Percentiles rank a stretch among this genome's conserved stretches.
Evolutionary conservation across 345 rosid species (phyloP).

Genomic region (Eucalyptus guilfoylei): DNA sequence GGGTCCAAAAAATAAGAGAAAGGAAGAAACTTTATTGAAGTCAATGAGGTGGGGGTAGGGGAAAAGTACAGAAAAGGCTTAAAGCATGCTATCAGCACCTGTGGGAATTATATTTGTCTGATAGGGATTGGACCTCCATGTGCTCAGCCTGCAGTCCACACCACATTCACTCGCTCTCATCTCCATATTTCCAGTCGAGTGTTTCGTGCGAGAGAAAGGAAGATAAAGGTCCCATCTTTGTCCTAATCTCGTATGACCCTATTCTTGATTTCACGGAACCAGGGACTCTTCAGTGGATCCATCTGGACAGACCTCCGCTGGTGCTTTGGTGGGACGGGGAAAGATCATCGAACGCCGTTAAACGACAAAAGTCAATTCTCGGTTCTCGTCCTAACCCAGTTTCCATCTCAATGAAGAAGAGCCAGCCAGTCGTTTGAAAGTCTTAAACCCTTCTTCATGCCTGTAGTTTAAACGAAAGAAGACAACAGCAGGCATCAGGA

Average conservation of each 20-base stretch:
- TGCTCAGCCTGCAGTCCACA: background rate
- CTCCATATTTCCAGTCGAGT: background rate
- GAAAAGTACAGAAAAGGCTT: background rate
- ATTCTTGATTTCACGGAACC: background rate
- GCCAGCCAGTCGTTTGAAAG: background rate
- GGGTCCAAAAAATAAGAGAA: background rate
- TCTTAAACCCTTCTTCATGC: background rate
- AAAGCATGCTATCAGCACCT: background rate
- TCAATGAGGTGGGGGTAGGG: background rate
- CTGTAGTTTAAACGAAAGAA: background rate
- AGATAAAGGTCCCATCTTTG: background rate
- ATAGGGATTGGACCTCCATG: slow-evolving; percentile 1
- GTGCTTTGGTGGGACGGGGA: background rate
- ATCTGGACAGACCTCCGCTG: background rate
- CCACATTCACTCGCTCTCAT: background rate
- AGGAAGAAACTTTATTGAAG: background rate
- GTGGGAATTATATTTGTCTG: background rate
- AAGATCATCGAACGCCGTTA: background rate
- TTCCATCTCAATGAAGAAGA: background rate
- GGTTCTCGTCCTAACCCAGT: background rate
- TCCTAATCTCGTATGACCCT: background rate
- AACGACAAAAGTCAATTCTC: background rate
- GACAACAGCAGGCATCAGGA: background rate
- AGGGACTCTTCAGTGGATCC: background rate
- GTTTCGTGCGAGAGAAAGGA: background rate